Conservation (phyloP, 805 yeast genomes). For the Cyberlindnera amylophila region DNA sequence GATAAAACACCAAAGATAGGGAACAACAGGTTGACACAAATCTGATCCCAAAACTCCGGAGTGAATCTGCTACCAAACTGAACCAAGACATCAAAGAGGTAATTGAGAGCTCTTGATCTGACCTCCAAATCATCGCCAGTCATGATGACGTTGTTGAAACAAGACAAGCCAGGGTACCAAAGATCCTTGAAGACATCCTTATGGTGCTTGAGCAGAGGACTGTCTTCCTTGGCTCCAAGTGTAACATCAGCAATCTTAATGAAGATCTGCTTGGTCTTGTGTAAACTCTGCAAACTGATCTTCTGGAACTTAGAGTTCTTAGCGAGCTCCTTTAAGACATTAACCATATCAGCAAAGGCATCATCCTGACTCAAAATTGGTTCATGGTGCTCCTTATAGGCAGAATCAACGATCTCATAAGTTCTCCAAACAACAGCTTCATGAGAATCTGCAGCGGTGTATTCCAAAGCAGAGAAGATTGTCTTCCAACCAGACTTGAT, state of each 20-base stretch:
- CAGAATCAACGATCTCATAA: constrained; percentile 56
- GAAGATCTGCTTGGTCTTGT: constrained; percentile 61
- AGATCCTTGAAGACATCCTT: constrained; percentile 48
- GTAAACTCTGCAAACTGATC: constrained; percentile 75
- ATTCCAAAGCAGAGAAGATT: constrained; percentile 71
- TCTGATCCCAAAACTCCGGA: constrained; percentile 73
- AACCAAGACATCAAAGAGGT: constrained; percentile 75
- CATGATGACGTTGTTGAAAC: constrained; percentile 88
- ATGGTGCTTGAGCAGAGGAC: constrained; percentile 27
- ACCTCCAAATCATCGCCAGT: constrained; percentile 92
- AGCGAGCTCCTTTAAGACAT: constrained; percentile 74
- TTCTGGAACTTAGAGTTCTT: constrained; percentile 82
- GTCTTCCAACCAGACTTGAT: constrained; percentile 96
- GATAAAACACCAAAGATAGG: constrained; percentile 85
- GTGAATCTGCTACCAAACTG: constrained; percentile 77
- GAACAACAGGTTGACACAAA: constrained; percentile 75
- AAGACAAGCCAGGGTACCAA: constrained; percentile 85
- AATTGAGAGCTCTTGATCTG: constrained; percentile 80
- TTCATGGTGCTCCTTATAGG: constrained; percentile 58
- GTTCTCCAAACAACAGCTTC: constrained; percentile 63
- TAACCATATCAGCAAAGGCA: constrained; percentile 54
- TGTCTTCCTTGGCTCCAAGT: constrained; percentile 25
- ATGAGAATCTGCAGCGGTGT: constrained; percentile 59
- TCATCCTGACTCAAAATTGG: constrained; percentile 69
- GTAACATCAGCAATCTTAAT: constrained; percentile 50